Conservation (phyloP, 331 rosid genomes). For the Pyracantha coccinea region DNA sequence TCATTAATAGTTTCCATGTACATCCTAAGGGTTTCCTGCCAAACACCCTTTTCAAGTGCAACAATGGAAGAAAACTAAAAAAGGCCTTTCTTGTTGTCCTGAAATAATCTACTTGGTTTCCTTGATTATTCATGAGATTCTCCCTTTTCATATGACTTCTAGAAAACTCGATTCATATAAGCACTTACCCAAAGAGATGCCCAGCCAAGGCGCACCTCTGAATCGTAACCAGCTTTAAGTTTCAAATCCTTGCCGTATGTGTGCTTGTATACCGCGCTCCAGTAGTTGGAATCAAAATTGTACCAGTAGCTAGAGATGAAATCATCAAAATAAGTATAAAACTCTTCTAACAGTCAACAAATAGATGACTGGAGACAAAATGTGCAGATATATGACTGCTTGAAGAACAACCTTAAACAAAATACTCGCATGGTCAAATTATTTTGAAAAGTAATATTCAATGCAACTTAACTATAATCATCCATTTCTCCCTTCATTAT, state of each 20-base stretch:
- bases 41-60: neutral
- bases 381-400: neutral
- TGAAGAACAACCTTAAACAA: neutral
- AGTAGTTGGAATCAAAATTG: slow-evolving; percentile 71
- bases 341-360: neutral
- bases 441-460: neutral
- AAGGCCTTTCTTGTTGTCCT: neutral
- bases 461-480: neutral
- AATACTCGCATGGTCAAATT: neutral
- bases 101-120: neutral
- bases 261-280: slow-evolving; percentile 97
- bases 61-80: neutral
- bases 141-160: neutral
- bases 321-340: neutral
- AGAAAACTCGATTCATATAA: slow-evolving; percentile 1
- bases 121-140: neutral
- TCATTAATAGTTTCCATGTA: neutral
- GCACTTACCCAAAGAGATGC: slow-evolving; percentile 96
- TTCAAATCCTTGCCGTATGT: slow-evolving; percentile 77
- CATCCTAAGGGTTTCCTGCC: neutral
- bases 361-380: neutral
- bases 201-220: slow-evolving; percentile 95
- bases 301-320: slow-evolving; percentile 71
- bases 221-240: slow-evolving; percentile 93
- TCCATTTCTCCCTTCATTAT: neutral